phyloP scores from a whole-genome alignment of 192 early-diverging fungal genomes.

The Entomortierella chlamydospora region DNA sequence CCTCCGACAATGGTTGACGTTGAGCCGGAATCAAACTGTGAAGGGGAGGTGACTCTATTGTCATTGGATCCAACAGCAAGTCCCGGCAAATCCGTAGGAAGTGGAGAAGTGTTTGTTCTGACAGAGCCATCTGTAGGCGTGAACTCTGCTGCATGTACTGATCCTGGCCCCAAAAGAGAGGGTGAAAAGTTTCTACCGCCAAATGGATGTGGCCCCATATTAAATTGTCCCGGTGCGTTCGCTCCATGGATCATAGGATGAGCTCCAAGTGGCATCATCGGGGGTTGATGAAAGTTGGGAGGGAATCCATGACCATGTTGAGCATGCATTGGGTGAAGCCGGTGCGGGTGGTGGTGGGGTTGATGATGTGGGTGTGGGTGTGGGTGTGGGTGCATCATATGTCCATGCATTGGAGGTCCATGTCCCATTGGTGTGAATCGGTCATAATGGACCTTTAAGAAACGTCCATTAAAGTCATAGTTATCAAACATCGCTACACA shows the following conservation, averaged over 20 bases:
- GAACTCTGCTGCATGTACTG: conserved; percentile 3
- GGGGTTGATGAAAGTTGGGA: conserved; percentile 37
- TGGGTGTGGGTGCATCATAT: conserved; percentile 43
- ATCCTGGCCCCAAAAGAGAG: conserved; percentile 6
- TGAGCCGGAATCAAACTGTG: conserved; percentile 8
- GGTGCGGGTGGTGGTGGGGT: conserved; percentile 26
- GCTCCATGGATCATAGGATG: conserved; percentile 31
- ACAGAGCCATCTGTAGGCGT: conserved; percentile 8
- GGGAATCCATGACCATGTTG: conserved; percentile 34
- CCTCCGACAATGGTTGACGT: conserved; percentile 1
- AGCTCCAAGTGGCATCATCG: conserved; percentile 25
- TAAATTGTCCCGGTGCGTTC: conserved; percentile 16
- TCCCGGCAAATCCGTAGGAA: not conserved
- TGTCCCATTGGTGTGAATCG: conserved; percentile 53
- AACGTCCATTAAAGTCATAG: conserved; percentile 62
- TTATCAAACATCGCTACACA: conserved; percentile 60
- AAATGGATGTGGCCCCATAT: conserved; percentile 19
- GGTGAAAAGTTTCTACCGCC: conserved; percentile 13
- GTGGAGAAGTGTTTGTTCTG: not conserved
- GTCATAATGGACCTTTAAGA: conserved; percentile 64
- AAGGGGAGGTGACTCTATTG: conserved; percentile 5
- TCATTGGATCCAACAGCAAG: not conserved
- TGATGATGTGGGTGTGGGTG: conserved; percentile 40
- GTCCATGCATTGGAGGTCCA: conserved; percentile 39
- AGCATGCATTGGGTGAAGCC: conserved; percentile 24